A percentile compares a stretch with the other conserved stretches of the same genome.
Conservation (phyloP, 1,139 yeast genomes). For the Pichia sp. region DNA sequence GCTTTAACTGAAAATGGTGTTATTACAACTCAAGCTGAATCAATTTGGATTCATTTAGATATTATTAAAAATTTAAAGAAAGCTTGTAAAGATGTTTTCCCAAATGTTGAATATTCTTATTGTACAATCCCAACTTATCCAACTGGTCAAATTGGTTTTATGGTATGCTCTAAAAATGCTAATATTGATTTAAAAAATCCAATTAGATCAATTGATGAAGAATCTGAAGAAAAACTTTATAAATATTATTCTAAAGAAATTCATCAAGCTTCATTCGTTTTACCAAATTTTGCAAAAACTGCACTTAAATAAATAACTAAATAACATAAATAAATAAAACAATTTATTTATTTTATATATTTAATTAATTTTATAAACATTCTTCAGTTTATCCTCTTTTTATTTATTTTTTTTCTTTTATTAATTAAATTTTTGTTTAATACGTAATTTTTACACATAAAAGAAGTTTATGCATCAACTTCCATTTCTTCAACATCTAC, state of each 20-base stretch:
- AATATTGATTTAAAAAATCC: slow-evolving; percentile 61
- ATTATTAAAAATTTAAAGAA: slow-evolving; percentile 69
- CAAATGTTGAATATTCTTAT: slow-evolving; percentile 81
- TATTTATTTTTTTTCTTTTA: too few relatives aligned
- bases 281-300: slow-evolving; percentile 78
- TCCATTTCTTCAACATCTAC: slow-evolving; percentile 61
- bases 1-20: slow-evolving; percentile 86
- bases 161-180: slow-evolving; percentile 81
- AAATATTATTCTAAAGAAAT: slow-evolving; percentile 73
- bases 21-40: slow-evolving; percentile 80
- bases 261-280: slow-evolving; percentile 79
- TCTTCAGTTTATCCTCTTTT: too few relatives aligned
- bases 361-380: too few relatives aligned
- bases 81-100: slow-evolving; percentile 76
- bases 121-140: slow-evolving; percentile 92
- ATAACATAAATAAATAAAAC: neutral
- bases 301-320: slow-evolving; percentile 13
- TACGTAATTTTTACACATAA: too few relatives aligned
- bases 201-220: slow-evolving; percentile 55
- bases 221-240: slow-evolving; percentile 58
- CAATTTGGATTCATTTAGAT: slow-evolving; percentile 80
- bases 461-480: slow-evolving; percentile 4
- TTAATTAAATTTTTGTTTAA: too few relatives aligned
- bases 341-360: too few relatives aligned
- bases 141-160: slow-evolving; percentile 88